Evolutionary conservation across 2,329 filamentous ascomycete species (phyloP).

Genomic region (Colletotrichum caudatum): DNA sequence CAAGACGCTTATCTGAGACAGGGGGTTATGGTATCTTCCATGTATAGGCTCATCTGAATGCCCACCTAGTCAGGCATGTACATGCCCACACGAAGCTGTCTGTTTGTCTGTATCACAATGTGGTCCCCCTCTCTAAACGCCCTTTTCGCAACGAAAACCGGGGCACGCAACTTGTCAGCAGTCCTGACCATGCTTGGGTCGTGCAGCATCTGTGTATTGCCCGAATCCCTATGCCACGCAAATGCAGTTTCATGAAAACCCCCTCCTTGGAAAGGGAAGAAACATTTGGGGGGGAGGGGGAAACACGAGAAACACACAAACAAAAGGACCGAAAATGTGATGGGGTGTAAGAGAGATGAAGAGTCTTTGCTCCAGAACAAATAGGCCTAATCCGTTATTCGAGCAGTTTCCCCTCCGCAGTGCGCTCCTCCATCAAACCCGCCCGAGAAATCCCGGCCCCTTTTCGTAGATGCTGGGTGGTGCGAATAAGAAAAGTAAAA

Average conservation of each 20-base stretch:
- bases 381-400: constrained; percentile 18
- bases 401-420: constrained; percentile 10
- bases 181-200: neutral
- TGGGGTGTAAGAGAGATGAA: constrained; percentile 14
- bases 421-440: constrained; percentile 12
- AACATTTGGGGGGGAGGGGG: neutral
- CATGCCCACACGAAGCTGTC: constrained; percentile 7
- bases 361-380: constrained; percentile 20
- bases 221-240: constrained; percentile 32
- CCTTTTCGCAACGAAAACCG: constrained; percentile 20
- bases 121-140: constrained; percentile 17
- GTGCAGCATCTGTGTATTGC: constrained; percentile 2
- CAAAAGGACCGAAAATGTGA: constrained; percentile 18
- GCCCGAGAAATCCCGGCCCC: neutral
- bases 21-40: constrained; percentile 43
- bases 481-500: constrained; percentile 13
- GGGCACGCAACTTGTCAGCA: constrained; percentile 4
- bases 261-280: neutral
- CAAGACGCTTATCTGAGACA: constrained; percentile 39
- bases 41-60: constrained; percentile 37
- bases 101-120: constrained; percentile 12
- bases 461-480: constrained; percentile 30
- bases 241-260: constrained; percentile 38
- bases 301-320: neutral
- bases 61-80: constrained; percentile 20